Percentiles rank a stretch among this genome's conserved stretches.
Conservation (phyloP, 1,284 basidiomycete genomes). For the Flammula alnicola region DNA sequence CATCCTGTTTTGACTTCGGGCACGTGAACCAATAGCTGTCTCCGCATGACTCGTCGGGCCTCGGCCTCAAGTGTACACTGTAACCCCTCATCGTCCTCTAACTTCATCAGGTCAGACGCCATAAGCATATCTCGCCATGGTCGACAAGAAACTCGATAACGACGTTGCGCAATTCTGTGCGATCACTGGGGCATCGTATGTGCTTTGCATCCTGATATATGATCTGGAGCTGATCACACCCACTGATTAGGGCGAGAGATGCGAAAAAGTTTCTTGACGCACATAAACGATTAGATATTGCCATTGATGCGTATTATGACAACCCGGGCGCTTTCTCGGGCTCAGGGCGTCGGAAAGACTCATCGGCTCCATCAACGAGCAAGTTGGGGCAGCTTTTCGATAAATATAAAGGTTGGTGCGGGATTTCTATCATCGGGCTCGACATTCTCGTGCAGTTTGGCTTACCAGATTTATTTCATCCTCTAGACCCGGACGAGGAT, state of each 20-base stretch:
- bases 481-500: constrained; percentile 57
- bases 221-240: constrained; percentile 32
- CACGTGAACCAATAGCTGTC: constrained; percentile 7
- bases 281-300: constrained; percentile 72
- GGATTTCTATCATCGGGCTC: background rate
- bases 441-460: background rate
- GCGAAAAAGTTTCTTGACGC: constrained; percentile 77
- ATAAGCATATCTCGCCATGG: constrained; percentile 26
- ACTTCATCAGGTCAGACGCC: background rate
- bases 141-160: constrained; percentile 46
- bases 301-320: constrained; percentile 78
- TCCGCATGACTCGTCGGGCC: no score
- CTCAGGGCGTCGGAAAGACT: constrained; percentile 31
- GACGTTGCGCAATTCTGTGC: constrained; percentile 62
- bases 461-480: background rate
- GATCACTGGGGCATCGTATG: constrained; percentile 74
- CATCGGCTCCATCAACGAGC: constrained; percentile 50
- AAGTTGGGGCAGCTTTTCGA: constrained; percentile 74
- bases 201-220: constrained; percentile 26
- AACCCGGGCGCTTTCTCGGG: constrained; percentile 43
- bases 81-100: constrained; percentile 1
- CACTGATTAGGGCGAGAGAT: constrained; percentile 54
- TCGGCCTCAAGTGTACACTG: no score
- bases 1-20: background rate
- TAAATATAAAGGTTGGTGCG: constrained; percentile 73